These are phyloP conservation scores for Chernovozyma sophiae-reginae DNA, from an alignment of 1,139 yeast species.

Conservation along the genomic window DNA sequence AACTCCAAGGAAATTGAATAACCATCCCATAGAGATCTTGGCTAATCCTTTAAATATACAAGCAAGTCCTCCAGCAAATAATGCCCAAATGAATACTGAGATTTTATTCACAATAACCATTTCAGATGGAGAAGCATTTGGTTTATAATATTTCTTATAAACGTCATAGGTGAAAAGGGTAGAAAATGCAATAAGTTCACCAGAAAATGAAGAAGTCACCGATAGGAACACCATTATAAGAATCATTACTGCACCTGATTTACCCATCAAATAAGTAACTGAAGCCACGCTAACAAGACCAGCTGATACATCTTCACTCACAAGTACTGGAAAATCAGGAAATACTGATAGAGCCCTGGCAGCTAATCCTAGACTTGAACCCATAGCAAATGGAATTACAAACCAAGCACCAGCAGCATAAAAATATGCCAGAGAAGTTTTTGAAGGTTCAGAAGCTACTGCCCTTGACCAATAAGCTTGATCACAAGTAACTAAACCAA, in stretches of 20 bases:
- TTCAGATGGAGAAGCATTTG: slow-evolving; percentile 36
- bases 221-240: slow-evolving; percentile 46
- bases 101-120: slow-evolving; percentile 36
- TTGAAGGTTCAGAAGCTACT: slow-evolving; percentile 38
- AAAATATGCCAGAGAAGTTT: slow-evolving; percentile 36
- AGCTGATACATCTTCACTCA: slow-evolving; percentile 21
- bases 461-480: slow-evolving; percentile 31
- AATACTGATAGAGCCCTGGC: slow-evolving; percentile 26
- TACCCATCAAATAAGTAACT: slow-evolving; percentile 40
- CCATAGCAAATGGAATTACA: slow-evolving; percentile 34
- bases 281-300: slow-evolving; percentile 44
- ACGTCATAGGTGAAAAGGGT: slow-evolving; percentile 45
- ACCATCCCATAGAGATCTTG: slow-evolving; percentile 23
- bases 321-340: slow-evolving; percentile 25
- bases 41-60: slow-evolving; percentile 36
- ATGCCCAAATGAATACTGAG: slow-evolving; percentile 26
- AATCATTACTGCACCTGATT: slow-evolving; percentile 39
- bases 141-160: slow-evolving; percentile 41
- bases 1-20: slow-evolving; percentile 40
- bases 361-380: slow-evolving; percentile 38
- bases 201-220: slow-evolving; percentile 46
- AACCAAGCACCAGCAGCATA: slow-evolving; percentile 45
- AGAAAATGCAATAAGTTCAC: slow-evolving; percentile 46
- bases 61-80: slow-evolving; percentile 34
- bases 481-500: slow-evolving; percentile 72